A percentile compares a stretch with the other conserved stretches of the same genome.
Conservation (phyloP, 2,329 filamentous ascomycete genomes). For the Cercospora sp. region DNA sequence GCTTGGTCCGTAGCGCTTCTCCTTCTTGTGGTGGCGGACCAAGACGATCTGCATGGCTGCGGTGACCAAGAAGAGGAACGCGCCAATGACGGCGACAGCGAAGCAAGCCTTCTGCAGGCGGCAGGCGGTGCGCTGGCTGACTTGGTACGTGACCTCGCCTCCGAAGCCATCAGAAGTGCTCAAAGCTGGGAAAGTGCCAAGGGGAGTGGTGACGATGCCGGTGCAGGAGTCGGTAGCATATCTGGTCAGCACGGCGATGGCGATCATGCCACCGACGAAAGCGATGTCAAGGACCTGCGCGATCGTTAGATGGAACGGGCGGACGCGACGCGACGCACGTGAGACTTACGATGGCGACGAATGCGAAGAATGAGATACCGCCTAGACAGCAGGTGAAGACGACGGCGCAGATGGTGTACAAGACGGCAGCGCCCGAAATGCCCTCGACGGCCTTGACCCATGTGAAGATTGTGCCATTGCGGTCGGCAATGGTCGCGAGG, state of each 20-base stretch:
- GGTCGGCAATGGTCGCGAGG: conserved; percentile 69
- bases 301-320: not conserved
- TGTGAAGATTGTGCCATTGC: conserved; percentile 62
- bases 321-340: not conserved
- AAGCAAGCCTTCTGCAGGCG: conserved; percentile 74
- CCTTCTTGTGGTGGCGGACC: conserved; percentile 69
- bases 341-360: conserved; percentile 59
- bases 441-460: conserved; percentile 62
- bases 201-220: conserved; percentile 64
- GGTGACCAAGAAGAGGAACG: conserved; percentile 76
- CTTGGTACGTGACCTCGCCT: conserved; percentile 51
- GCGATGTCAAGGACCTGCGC: conserved; percentile 65
- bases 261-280: conserved; percentile 77
- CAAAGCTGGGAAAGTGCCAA: conserved; percentile 63
- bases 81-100: conserved; percentile 74
- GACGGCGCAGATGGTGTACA: conserved; percentile 74
- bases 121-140: conserved; percentile 64
- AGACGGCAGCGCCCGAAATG: conserved; percentile 69
- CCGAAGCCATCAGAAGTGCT: conserved; percentile 52
- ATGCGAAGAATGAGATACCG: conserved; percentile 70
- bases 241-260: conserved; percentile 74
- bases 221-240: conserved; percentile 67
- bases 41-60: conserved; percentile 68
- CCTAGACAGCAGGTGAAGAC: conserved; percentile 78
- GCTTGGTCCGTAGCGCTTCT: conserved; percentile 69